Base-by-base conservation (phyloP, 1,139 yeast genomes). In the Geotrichum cucujoidarum region DNA sequence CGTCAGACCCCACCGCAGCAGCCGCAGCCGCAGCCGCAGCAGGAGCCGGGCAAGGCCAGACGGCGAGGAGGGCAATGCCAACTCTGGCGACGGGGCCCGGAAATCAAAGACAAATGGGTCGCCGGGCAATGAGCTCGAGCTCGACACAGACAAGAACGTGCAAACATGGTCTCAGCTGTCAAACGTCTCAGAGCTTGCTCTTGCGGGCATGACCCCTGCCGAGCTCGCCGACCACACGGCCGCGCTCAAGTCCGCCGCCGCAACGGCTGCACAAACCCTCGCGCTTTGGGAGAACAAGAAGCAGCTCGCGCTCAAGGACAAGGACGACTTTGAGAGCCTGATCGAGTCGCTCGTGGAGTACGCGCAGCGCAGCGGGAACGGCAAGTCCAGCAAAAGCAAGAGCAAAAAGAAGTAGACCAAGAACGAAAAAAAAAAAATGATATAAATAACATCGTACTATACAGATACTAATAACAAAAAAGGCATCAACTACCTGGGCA, bases 271-370 rank as follows among this genome's bases (percentile, higher is more conserved):
- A 10, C 60, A 56, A 40, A 59, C 77, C 35, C 64, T 75, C 39
- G 71, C 76, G 39, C 66, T 73, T 27, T 81, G 83, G 84, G 71
- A 68, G 34, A 63, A 71, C 50, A 72, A 73, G 57, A 64, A 69
- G 48, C 60, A 63, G 43, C 74, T 68, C 29, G 69, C 74, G 13
- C 68, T 69, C 51, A 72, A 71, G 47, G 83, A 81, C 58, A 77
- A 79, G 56, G 78, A 77, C 46, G 78, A 83, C 13, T 81, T 80
- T 59, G 89, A 83, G 59, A 72, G 79, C 4, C 87, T 83, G 54
- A 84, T 83, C 32, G 88, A 82, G 61, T 80, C 80, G 55, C 68
- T 81, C 54, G 81, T 82, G 32, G 90, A 85, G 18, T 81, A 82
- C 61, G 80, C 84, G 29, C 89, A 83, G 58, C 53, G 66, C 27